Evolutionary conservation across 1,139 yeast species (phyloP), one percentile per base, ranked within the genome.

Genomic region (Debaryomyces coudertii): DNA sequence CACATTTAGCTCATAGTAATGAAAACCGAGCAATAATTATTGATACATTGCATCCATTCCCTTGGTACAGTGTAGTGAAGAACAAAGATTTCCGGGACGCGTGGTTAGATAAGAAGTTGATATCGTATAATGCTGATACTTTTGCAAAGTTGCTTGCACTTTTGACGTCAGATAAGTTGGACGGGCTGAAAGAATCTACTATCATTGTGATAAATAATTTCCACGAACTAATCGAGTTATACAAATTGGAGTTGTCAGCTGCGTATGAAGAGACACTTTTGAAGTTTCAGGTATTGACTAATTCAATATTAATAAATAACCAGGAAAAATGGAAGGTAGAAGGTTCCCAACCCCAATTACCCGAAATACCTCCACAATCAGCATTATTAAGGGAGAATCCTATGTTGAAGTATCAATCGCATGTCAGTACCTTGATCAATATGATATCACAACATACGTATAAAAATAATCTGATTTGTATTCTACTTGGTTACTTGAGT

Each of bases 181-280:
- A 49, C 2, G 16, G 52, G n/a, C 27, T 52, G 33, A 29, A 58
- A 43, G 42, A 49, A 41, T 30, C 66, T 24, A 49, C 49, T 7
- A 24, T 49, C 7, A 22, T 71, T n/a, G 47, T 73, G 1, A 52
- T 73, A 12, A 57, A 67, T 39, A 63, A 66, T 41, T 65, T 71
- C 49, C 77, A 73, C 53, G 74, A 72, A 37, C 42, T 68, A 12
- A 43, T 71, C 7, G 77, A 73, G 40, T 50, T 64, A 23, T 74
- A 74, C 52, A 62, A 63, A 42, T 53, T 68, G 22, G 74, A 74
- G 47, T 47, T 73, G 11, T 59, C 69, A 1, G 60, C 70, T 1
- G 49, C 63, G 2, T 66, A 73, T 47, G 77, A 73, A 52, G 73
- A 71, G 42, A 47, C 60, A 2, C 52, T 74, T 7, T 56, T 72